Evolutionary conservation across 139 green algal genomes (phyloP), one percentile per base, ranked within the genome.

Genomic region (Closterium sp.): DNA sequence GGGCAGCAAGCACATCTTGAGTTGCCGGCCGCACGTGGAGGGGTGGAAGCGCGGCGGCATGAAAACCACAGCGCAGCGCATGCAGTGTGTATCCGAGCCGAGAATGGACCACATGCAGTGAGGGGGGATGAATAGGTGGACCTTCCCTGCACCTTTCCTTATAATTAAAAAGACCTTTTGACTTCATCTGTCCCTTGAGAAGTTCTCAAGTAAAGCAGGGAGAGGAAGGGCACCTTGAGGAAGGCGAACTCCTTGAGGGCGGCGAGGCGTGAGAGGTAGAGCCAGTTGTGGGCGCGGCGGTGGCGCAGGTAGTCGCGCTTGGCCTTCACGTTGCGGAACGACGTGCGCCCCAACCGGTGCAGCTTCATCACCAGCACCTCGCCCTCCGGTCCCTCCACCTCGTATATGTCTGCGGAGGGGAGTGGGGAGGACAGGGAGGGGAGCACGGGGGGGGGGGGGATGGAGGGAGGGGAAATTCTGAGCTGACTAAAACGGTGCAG

Each of bases 211-310:
- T 95, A 98, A 1, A 99, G 95, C 95, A 99, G 99, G 21, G 34
- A 31, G 85, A 13, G 86, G 31, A 3, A 88, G 85, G 29, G 92
- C n/a, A 93, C 90, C 90, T 97, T 97, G 98, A 99, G 99, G 96
- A 99, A 99, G 2, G 97, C 97, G 89, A 95, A 98, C 96, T 99
- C 98, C 88, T 99, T 99, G 22, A 98, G 93, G 0, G 98, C 98
- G 2, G 98, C 97, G 50, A 99, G 96, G 13, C 98, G 95, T 0
- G 96, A 98, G 4, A 99, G 96, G 95, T 99, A 99, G 24, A 99
- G 96, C 98, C 98, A 99, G 94, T 95, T 97, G 96, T 88, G 87
- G 0, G 27, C n/a, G 29, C 34, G 86, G 31, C 92, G 86, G n/a
- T 92, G 45, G 28, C 91, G 93, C 89, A 99, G 95, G 93, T 99